Evolutionary conservation across 2,329 filamentous ascomycete species (phyloP), one percentile per base, ranked within the genome.

Genomic region (Pestalotiopsis sp.): DNA sequence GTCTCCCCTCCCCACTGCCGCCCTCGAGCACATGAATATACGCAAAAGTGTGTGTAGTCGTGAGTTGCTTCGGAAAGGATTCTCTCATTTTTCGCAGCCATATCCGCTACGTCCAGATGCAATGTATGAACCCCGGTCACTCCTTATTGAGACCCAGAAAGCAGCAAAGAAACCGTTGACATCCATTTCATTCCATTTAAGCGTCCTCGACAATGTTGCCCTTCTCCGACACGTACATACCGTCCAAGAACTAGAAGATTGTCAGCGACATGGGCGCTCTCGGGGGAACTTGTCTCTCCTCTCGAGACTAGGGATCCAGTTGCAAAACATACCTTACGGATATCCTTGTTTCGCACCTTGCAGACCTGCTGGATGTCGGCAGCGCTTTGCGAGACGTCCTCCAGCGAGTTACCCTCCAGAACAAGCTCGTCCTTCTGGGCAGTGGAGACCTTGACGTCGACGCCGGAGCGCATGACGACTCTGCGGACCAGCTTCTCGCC

Each of bases 271-370:
- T 25, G 57, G 23, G 36, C 11, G 59, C 17, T 39, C 14, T 62
- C 20, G 12, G 23, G 59, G 20, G 41, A 9, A 9, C 2, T 36
- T 9, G 31, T 36, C 31, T 36, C 31, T 36, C 9, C 7, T 36
- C 31, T 36, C 31, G 31, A 36, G 31, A 36, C 31, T 36, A 9
- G 64, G 12, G 31, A 63, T n/a, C 2, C 11, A 36, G 20, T 27
- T 27, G 23, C 12, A 59, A 52, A 68, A 77, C 85, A 76, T 81
- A 94, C 92, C 93, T 98, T 98, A 89, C 97, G 94, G 89, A 99
- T 99, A 97, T 99, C 96, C 94, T 99, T 99, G 93, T 99, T 99
- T 85, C 94, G 92, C 86, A 99, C 96, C 87, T 91, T 91, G 94
- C 96, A 99, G 87, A 96, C 95, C 87, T 99, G 96, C 90, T 99